Evolutionary conservation across 495 filamentous ascomycete genomes (phyloP), one percentile per base, ranked within the genome.

Genomic region (Glonium stellatum): DNA sequence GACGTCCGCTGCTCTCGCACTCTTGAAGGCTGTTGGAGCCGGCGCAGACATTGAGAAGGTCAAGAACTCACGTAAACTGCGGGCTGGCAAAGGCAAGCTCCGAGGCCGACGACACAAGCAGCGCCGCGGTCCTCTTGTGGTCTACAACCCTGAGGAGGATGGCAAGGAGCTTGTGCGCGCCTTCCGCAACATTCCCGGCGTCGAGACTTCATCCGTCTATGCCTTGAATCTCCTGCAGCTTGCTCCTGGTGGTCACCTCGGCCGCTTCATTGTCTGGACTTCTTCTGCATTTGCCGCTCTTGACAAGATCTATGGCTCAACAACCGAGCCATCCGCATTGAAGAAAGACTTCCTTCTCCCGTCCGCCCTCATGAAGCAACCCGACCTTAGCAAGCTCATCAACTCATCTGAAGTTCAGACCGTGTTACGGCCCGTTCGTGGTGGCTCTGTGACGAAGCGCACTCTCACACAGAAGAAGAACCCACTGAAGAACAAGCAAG

Each of bases 301-400:
- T 60, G 91, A 97, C 79, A 81, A 81, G 75, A 87, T 98, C 83
- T 98, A 97, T 81, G 93, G 95, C 70, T 86, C 85, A 72, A 91
- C 89, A 66, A 90, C 87, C 71, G 79, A 79, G 68, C 83, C 90
- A 61, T 89, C 88, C 55, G 84, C 84, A 57, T 85, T 95, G 67
- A 98, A 98, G 89, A 92, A 90, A 81, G 92, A 97, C 84, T 98
- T 91, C 87, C 84, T 93, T 67, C 85, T 98, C 63, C 93, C 93
- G 55, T 87, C 86, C 65, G 88, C 88, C 78, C 66, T 92, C 63
- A 87, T 98, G 68, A 77, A 85, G 69, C 91, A 98, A 79, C 84
- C 95, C 69, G 93, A 98, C 69, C 82, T 98, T 70, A 81, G 83
- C 79, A 92, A 92, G 75, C 83, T 98, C 65, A 98, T 98, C 85